These are phyloP conservation scores for Salix udensis DNA, from an alignment of 345 rosid genomes.

Conservation along the genomic window DNA sequence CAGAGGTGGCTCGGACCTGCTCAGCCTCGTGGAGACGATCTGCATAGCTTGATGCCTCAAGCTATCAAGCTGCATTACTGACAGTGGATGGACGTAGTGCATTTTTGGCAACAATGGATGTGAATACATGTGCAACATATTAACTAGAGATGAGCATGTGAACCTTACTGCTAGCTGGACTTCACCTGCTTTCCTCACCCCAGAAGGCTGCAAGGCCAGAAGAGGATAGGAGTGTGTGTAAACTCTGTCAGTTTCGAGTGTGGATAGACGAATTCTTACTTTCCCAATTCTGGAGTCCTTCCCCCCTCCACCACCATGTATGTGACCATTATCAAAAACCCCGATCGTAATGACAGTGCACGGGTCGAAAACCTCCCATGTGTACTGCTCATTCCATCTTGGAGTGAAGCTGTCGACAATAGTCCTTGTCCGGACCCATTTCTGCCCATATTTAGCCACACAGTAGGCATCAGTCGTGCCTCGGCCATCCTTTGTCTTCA, in stretches of 20 bases:
- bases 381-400: constrained; percentile 31
- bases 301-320: constrained; percentile 22
- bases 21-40: constrained; percentile 26
- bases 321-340: constrained; percentile 28
- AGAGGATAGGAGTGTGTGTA: constrained; percentile 33
- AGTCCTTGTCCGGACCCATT: constrained; percentile 33
- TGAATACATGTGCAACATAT: constrained; percentile 32
- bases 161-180: constrained; percentile 33
- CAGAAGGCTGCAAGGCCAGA: constrained; percentile 21
- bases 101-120: constrained; percentile 32
- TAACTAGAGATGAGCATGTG: constrained; percentile 26
- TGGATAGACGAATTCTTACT: constrained; percentile 31
- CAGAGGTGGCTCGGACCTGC: constrained; percentile 30
- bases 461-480: constrained; percentile 30
- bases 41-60: constrained; percentile 33
- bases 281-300: constrained; percentile 32
- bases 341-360: constrained; percentile 34
- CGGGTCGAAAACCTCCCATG: constrained; percentile 32
- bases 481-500: constrained; percentile 25
- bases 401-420: constrained; percentile 26
- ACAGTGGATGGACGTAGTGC: constrained; percentile 34
- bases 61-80: constrained; percentile 30
- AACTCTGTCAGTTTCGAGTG: constrained; percentile 30
- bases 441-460: constrained; percentile 33
- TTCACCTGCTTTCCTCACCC: constrained; percentile 29